These are phyloP conservation scores for Cyphellophora attinorum DNA, from an alignment of 2,329 filamentous ascomycete species.

Conservation along the genomic window DNA sequence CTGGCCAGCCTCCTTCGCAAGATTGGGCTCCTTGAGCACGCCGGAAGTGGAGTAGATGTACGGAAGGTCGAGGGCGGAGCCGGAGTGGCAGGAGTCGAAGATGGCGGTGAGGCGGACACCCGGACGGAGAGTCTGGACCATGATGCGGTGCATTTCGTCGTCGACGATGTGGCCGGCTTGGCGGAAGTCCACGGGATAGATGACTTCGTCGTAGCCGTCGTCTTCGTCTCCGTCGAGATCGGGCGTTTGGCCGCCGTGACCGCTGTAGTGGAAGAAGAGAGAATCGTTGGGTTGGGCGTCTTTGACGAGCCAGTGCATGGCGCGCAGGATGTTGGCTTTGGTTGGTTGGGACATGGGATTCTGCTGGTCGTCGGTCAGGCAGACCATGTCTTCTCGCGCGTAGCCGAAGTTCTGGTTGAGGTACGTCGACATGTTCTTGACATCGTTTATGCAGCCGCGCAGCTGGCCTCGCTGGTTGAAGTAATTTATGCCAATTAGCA, in stretches of 20 bases:
- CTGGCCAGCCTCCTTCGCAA: constrained; percentile 58
- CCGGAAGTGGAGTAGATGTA: constrained; percentile 60
- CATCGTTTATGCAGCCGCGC: constrained; percentile 91
- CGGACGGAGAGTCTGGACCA: constrained; percentile 66
- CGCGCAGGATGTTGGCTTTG: constrained; percentile 86
- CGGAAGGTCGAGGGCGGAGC: constrained; percentile 56
- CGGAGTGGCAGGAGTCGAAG: constrained; percentile 60
- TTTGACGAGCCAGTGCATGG: constrained; percentile 97
- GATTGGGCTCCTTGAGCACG: constrained; percentile 59
- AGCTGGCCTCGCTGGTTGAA: constrained; percentile 86
- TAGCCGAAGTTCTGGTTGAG: constrained; percentile 84
- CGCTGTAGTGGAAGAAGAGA: constrained; percentile 87
- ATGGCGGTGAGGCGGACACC: constrained; percentile 71
- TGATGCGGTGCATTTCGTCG: constrained; percentile 67
- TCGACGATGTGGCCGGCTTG: constrained; percentile 64
- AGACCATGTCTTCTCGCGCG: constrained; percentile 88
- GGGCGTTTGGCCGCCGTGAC: constrained; percentile 66
- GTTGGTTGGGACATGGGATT: constrained; percentile 96
- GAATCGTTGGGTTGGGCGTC: constrained; percentile 88
- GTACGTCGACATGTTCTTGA: constrained; percentile 92
- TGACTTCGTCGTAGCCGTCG: constrained; percentile 68
- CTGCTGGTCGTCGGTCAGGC: constrained; percentile 91
- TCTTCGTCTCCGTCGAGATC: constrained; percentile 68
- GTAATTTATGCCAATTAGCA: constrained; percentile 94
- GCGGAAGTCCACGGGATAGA: constrained; percentile 67